These are phyloP conservation scores for Paecilomyces niveus DNA, from an alignment of 2,329 filamentous ascomycete genomes.

Conservation along the genomic window DNA sequence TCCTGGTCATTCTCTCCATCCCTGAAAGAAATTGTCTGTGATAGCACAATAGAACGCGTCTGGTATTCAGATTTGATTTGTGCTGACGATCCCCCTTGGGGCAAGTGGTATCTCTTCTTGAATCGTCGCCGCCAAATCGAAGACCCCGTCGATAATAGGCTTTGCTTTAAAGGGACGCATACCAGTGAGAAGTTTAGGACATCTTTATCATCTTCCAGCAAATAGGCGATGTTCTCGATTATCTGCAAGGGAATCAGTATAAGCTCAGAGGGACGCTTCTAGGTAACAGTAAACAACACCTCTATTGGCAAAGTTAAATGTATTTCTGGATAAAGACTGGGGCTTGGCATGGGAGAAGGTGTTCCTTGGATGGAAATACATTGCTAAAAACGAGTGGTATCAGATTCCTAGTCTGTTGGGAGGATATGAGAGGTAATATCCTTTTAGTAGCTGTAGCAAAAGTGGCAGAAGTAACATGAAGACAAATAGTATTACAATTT, in stretches of 20 bases:
- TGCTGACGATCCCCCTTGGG: constrained; percentile 8
- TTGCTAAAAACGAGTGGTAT: neutral
- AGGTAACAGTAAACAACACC: neutral
- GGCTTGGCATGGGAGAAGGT: neutral
- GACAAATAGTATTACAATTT: too few species aligned
- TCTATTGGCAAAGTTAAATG: neutral
- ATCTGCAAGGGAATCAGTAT: constrained; percentile 14
- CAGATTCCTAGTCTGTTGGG: too few species aligned
- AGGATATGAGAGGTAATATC: too few species aligned
- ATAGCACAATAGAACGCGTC: constrained; percentile 26
- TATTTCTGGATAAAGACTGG: neutral
- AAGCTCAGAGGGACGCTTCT: neutral
- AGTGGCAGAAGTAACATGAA: too few species aligned
- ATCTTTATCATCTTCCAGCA: constrained; percentile 23
- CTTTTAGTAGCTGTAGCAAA: too few species aligned
- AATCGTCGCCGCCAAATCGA: constrained; percentile 30
- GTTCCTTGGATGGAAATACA: neutral
- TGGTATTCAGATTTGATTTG: constrained; percentile 29
- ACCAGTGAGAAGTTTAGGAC: constrained; percentile 20
- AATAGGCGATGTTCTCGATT: constrained; percentile 22
- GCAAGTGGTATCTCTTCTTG: constrained; percentile 24
- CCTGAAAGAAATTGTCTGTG: constrained; percentile 18
- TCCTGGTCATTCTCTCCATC: constrained; percentile 16
- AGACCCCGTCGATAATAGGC: constrained; percentile 20
- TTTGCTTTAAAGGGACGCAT: constrained; percentile 16